A percentile compares a stretch with the other conserved stretches of the same genome.
Conservation (phyloP, 75 land plant species). For the Adiantum capillusveneris region DNA sequence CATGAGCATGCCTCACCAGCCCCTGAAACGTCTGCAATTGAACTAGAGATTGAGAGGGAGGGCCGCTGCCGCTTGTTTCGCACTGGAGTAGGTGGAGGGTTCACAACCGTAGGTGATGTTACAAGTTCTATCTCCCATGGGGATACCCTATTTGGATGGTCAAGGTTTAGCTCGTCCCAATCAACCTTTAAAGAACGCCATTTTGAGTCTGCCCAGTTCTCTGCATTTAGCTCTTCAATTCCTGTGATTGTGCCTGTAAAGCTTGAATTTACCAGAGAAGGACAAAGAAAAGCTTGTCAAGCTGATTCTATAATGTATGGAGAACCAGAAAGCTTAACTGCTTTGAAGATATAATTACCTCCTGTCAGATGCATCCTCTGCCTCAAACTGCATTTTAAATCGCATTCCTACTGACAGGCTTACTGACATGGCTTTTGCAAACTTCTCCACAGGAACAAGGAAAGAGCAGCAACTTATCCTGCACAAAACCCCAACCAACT, state of each 20-base stretch:
- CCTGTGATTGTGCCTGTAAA: constrained; percentile 39
- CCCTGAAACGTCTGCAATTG: constrained; percentile 18
- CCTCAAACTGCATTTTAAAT: constrained; percentile 79
- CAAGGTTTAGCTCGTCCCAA: constrained; percentile 42
- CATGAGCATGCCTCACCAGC: constrained; percentile 25
- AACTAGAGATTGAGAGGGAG: constrained; percentile 9
- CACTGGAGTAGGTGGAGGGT: constrained; percentile 6
- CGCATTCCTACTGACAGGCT: constrained; percentile 69
- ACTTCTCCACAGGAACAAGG: constrained; percentile 53
- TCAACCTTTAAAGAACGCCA: constrained; percentile 51
- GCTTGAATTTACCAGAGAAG: constrained; percentile 4
- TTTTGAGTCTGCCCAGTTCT: constrained; percentile 28
- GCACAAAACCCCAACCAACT: too few species aligned
- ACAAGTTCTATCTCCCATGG: constrained; percentile 77
- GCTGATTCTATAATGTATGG: neutral
- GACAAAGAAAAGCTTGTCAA: neutral
- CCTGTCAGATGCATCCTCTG: constrained; percentile 79
- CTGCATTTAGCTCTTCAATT: constrained; percentile 20
- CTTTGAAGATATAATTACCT: constrained; percentile 28
- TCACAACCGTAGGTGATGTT: constrained; percentile 17
- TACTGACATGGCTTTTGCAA: constrained; percentile 44
- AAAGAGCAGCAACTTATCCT: constrained; percentile 70
- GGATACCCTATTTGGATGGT: constrained; percentile 50
- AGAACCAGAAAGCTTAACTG: neutral
- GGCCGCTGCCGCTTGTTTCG: constrained; percentile 41